Evolutionary conservation across 305 asterid species (phyloP).

Genomic region (Fraxinus angustifolia): DNA sequence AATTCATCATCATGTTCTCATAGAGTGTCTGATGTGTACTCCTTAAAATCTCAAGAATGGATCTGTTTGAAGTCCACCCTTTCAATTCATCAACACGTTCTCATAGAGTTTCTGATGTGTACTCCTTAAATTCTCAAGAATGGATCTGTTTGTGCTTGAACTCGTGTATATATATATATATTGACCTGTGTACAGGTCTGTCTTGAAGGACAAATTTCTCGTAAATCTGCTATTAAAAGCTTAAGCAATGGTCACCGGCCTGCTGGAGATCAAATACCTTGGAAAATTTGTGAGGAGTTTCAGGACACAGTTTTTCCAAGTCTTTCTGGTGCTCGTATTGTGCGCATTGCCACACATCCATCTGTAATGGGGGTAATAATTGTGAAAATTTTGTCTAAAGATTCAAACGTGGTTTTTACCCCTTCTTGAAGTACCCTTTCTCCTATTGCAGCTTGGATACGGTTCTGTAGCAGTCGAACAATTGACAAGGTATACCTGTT

Average conservation of each 20-base stretch:
- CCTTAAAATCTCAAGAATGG: neutral
- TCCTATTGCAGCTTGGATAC: slow-evolving; percentile 74
- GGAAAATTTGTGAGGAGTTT: slow-evolving; percentile 84
- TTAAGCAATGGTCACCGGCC: slow-evolving; percentile 72
- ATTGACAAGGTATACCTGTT: slow-evolving; percentile 53
- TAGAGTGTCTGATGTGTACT: neutral
- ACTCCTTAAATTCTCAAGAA: neutral
- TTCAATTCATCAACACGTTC: neutral
- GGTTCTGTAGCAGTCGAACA: slow-evolving; percentile 84
- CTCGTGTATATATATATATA: slow-evolving; percentile 17
- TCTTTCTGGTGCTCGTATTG: slow-evolving; percentile 93
- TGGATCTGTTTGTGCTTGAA: slow-evolving; percentile 3
- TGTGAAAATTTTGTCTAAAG: neutral
- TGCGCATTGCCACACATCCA: slow-evolving; percentile 96
- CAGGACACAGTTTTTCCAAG: slow-evolving; percentile 64
- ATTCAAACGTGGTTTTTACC: slow-evolving; percentile 1
- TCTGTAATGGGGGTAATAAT: slow-evolving; percentile 82
- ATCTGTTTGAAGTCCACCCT: neutral
- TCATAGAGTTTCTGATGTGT: neutral
- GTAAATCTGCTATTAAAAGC: slow-evolving; percentile 57
- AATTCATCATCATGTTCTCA: neutral
- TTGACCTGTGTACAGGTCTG: slow-evolving; percentile 45
- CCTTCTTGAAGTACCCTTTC: slow-evolving; percentile 5
- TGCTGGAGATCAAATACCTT: slow-evolving; percentile 85
- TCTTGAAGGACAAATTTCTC: slow-evolving; percentile 88